Evolutionary conservation across 441 rosid species (phyloP).

Genomic region (Gossypium laxum): DNA sequence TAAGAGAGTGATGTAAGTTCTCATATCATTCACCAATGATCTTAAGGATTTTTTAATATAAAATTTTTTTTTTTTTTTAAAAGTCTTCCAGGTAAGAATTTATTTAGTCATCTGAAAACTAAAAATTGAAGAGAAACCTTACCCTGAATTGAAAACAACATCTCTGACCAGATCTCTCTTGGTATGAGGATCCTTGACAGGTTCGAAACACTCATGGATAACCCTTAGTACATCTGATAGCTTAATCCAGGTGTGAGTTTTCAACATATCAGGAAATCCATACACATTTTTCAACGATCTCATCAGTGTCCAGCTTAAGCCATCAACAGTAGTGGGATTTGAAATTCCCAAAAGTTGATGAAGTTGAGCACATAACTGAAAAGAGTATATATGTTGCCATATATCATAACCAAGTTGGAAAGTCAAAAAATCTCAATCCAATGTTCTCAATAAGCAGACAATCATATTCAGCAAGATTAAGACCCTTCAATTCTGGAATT

Average conservation of each 20-base stretch:
- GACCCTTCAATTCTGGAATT: not conserved
- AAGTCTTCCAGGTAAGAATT: not conserved
- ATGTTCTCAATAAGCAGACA: constrained; percentile 4
- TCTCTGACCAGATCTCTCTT: constrained; percentile 31
- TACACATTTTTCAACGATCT: constrained; percentile 24
- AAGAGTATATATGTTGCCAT: not conserved
- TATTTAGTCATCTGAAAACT: not conserved
- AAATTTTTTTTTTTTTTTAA: not conserved
- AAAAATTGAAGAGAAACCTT: constrained; percentile 15
- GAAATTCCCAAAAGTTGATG: constrained; percentile 32
- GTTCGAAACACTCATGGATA: constrained; percentile 33
- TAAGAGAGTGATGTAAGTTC: not conserved
- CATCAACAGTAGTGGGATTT: constrained; percentile 29
- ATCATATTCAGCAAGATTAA: not conserved
- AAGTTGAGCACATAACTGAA: constrained; percentile 31
- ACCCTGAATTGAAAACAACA: constrained; percentile 29
- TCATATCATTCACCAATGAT: not conserved
- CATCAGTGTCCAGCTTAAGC: constrained; percentile 33
- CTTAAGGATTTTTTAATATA: not conserved
- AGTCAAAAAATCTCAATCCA: not conserved
- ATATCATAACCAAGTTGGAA: constrained; percentile 4
- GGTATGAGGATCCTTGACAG: constrained; percentile 34
- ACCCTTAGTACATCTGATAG: constrained; percentile 27
- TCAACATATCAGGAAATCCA: constrained; percentile 19
- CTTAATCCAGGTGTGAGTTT: constrained; percentile 21